Conservation (phyloP, 495 filamentous ascomycete genomes). For the Hypoxylon fuscum region DNA sequence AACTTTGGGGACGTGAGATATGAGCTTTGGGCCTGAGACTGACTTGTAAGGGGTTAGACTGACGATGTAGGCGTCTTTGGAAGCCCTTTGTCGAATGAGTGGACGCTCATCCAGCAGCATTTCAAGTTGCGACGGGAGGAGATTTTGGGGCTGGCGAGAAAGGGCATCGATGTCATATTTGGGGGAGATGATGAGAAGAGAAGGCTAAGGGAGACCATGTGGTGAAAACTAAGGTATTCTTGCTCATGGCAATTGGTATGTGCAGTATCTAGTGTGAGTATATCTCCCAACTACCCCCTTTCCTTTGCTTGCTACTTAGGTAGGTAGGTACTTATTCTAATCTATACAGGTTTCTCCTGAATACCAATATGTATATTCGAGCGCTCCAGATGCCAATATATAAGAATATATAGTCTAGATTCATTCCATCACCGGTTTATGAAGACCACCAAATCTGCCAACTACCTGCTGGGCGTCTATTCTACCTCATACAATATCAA, state of each 20-base stretch:
- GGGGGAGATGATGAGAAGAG: conserved; percentile 67
- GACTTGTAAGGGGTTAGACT: conserved; percentile 62
- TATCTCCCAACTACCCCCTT: neutral
- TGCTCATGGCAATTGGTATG: too few relatives aligned
- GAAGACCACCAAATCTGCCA: too few relatives aligned
- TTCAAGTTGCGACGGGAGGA: conserved; percentile 67
- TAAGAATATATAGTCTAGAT: too few relatives aligned
- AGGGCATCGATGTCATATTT: conserved; percentile 71
- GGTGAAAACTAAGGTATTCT: conserved; percentile 35
- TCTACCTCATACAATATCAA: too few relatives aligned
- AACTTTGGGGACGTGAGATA: too few relatives aligned
- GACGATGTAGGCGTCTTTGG: conserved; percentile 89
- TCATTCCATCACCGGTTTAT: too few relatives aligned
- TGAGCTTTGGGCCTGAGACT: conserved; percentile 1
- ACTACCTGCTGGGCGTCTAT: too few relatives aligned
- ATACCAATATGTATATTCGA: too few relatives aligned
- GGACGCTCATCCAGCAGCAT: conserved; percentile 74
- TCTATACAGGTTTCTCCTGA: too few relatives aligned
- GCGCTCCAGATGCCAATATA: too few relatives aligned
- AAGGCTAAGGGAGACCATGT: conserved; percentile 63
- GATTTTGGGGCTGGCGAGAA: conserved; percentile 64
- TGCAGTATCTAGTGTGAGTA: neutral
- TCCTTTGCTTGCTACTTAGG: too few relatives aligned
- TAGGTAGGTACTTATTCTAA: too few relatives aligned
- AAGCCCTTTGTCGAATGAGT: conserved; percentile 82